Conservation (phyloP, 139 green algal genomes). For the Ulvella scutata region DNA sequence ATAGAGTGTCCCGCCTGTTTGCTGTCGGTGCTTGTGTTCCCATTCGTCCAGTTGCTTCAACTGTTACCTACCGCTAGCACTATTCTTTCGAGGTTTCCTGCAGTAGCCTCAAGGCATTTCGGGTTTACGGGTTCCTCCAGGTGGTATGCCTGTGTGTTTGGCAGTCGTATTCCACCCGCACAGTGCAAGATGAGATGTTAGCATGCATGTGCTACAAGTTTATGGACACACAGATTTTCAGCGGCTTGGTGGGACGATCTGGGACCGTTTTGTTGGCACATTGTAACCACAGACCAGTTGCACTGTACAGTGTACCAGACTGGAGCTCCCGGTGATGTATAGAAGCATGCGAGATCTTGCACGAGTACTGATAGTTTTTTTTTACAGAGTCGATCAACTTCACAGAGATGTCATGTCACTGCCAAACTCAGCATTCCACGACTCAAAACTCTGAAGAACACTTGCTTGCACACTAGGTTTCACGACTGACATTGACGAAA, state of each 20-base stretch:
- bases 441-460: background rate
- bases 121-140: too few relatives aligned
- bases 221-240: too few relatives aligned
- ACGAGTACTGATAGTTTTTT: background rate
- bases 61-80: too few relatives aligned
- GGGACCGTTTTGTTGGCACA: background rate
- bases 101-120: too few relatives aligned
- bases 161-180: too few relatives aligned
- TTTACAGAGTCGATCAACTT: background rate
- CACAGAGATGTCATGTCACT: background rate
- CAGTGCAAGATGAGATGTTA: too few relatives aligned
- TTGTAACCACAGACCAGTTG: background rate
- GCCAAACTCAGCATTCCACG: constrained; percentile 1
- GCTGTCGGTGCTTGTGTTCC: too few relatives aligned
- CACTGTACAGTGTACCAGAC: background rate
- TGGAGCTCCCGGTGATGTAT: background rate
- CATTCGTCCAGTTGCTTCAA: too few relatives aligned
- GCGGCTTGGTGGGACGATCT: background rate
- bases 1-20: too few relatives aligned
- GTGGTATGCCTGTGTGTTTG: too few relatives aligned
- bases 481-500: background rate
- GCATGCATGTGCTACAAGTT: too few relatives aligned
- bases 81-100: too few relatives aligned
- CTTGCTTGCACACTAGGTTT: background rate
- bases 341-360: background rate